phyloP scores from a whole-genome alignment of 371 early-diverging fungal species.

The Apophysomyces sp. region DNA sequence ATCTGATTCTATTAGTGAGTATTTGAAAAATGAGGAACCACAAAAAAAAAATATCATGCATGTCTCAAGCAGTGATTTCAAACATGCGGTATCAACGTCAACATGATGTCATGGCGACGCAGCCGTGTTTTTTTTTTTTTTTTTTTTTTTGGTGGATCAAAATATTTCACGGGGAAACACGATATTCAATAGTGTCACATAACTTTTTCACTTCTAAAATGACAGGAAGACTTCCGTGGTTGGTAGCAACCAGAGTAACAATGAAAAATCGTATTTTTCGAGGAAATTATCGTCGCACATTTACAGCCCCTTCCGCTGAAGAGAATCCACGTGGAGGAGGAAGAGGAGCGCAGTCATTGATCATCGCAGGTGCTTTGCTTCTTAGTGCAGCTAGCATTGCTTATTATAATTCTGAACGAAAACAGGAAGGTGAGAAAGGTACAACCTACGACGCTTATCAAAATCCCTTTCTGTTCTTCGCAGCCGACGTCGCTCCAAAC shows the following conservation, averaged over 20 bases:
- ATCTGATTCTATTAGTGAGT: neutral
- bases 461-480: neutral
- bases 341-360: neutral
- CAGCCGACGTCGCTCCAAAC: neutral
- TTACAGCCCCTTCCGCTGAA: neutral
- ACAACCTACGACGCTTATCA: neutral
- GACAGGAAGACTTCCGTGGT: neutral
- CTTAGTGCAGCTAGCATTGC: constrained; percentile 17
- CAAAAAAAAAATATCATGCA: neutral
- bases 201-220: neutral
- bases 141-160: too few relatives aligned
- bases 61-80: neutral
- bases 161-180: too few relatives aligned
- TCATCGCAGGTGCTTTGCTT: constrained; percentile 5
- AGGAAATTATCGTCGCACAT: constrained; percentile 1
- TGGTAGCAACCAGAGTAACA: neutral
- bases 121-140: too few relatives aligned
- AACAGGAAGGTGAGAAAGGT: constrained; percentile 10
- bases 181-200: too few relatives aligned
- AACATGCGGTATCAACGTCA: constrained; percentile 2
- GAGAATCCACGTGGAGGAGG: neutral
- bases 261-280: neutral
- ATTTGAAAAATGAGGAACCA: too few relatives aligned
- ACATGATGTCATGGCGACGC: constrained; percentile 6
- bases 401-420: constrained; percentile 15